These are phyloP conservation scores for Xylariales sp. DNA, from an alignment of 2,329 filamentous ascomycete species.

Conservation along the genomic window DNA sequence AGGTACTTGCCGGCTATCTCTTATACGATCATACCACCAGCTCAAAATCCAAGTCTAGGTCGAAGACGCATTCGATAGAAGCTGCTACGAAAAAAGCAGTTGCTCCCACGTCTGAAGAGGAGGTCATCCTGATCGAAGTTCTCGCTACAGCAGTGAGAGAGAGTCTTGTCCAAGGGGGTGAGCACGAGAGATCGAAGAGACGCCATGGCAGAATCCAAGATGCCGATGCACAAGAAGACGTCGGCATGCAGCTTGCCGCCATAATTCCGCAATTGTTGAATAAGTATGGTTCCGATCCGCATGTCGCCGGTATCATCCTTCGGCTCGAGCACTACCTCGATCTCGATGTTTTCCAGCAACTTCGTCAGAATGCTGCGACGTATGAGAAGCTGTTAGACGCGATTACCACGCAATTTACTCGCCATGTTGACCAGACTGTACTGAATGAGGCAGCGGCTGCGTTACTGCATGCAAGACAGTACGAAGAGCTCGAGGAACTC, in stretches of 20 bases:
- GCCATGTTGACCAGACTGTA: conserved; percentile 84
- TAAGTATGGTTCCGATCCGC: conserved; percentile 87
- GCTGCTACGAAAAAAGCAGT: conserved; percentile 65
- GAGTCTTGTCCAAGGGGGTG: conserved; percentile 60
- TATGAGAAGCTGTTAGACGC: conserved; percentile 83
- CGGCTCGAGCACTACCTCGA: conserved; percentile 83
- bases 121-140: conserved; percentile 81
- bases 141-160: conserved; percentile 78
- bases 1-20: conserved; percentile 81
- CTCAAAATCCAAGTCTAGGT: conserved; percentile 45
- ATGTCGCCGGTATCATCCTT: conserved; percentile 80
- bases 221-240: conserved; percentile 69
- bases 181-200: conserved; percentile 58
- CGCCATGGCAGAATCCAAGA: conserved; percentile 53
- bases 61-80: conserved; percentile 54
- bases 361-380: conserved; percentile 78
- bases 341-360: conserved; percentile 79
- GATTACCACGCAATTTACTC: conserved; percentile 87
- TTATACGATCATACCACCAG: conserved; percentile 82
- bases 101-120: conserved; percentile 70
- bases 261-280: conserved; percentile 82
- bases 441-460: conserved; percentile 78
- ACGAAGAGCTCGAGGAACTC: conserved; percentile 83
- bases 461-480: conserved; percentile 77
- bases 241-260: conserved; percentile 70